phyloP scores from a whole-genome alignment of 208 protist genomes.

The Angomonas desouzai region DNA sequence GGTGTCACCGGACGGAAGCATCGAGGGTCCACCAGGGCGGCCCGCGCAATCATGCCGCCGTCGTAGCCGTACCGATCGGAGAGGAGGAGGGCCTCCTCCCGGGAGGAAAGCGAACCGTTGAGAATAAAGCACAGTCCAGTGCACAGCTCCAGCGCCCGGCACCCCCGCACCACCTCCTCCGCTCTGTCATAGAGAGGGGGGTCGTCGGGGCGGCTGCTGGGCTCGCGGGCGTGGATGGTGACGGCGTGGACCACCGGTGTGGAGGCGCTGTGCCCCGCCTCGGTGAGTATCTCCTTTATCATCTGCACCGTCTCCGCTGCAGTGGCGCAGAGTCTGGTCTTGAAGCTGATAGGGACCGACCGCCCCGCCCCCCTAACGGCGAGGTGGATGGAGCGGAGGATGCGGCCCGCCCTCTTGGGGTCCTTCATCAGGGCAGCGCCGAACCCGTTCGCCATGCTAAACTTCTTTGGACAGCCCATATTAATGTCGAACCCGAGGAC shows the following conservation, averaged over 20 bases:
- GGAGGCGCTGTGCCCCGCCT: conserved; percentile 32
- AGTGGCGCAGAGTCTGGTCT: conserved; percentile 56
- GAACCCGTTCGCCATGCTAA: conserved; percentile 96
- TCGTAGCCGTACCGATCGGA: conserved; percentile 63
- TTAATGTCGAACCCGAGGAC: conserved; percentile 97
- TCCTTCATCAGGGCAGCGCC: conserved; percentile 92
- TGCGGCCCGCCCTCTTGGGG: conserved; percentile 46
- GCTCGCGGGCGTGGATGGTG: conserved; percentile 80
- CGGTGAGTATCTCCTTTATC: conserved; percentile 50
- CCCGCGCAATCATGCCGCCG: conserved; percentile 93
- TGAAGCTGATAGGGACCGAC: conserved; percentile 65
- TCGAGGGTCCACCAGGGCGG: conserved; percentile 92
- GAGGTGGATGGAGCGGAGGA: conserved; percentile 56
- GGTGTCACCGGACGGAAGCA: conserved; percentile 54
- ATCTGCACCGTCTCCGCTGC: conserved; percentile 60
- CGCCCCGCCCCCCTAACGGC: conserved; percentile 21
- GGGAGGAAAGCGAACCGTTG: conserved; percentile 58
- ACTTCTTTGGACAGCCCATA: conserved; percentile 98
- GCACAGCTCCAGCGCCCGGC: conserved; percentile 25
- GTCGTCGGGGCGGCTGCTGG: conserved; percentile 48
- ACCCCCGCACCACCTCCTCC: conserved; percentile 35
- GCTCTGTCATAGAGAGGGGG: conserved; percentile 58
- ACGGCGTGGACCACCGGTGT: conserved; percentile 63
- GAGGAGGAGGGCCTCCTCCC: conserved; percentile 41
- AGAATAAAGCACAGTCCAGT: conserved; percentile 56